These are phyloP conservation scores for Aspergillus sp. DNA, from an alignment of 2,329 filamentous ascomycete genomes.

Conservation along the genomic window DNA sequence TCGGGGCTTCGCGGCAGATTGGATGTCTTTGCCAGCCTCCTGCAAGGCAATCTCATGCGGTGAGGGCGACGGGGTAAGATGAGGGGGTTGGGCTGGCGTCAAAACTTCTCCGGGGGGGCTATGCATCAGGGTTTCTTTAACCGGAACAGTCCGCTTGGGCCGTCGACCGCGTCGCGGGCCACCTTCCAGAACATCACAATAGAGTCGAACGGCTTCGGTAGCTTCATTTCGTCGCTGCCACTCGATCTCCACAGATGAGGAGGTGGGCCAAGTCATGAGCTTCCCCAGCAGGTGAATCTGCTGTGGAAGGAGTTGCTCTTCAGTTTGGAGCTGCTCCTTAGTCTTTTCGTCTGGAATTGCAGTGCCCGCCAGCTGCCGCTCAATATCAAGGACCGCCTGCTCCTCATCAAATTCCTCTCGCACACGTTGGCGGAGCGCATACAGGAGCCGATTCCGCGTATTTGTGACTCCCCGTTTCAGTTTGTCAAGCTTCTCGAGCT, in stretches of 20 bases:
- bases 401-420: constrained; percentile 4
- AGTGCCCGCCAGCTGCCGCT: background rate
- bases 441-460: background rate
- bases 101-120: background rate
- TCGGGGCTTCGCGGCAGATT: constrained; percentile 1
- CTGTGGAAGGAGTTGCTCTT: constrained; percentile 1
- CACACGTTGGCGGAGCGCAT: background rate
- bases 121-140: background rate
- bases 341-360: background rate
- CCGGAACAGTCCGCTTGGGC: background rate
- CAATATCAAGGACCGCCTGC: constrained; percentile 1
- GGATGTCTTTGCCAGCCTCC: background rate
- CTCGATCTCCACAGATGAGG: background rate
- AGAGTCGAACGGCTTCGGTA: background rate
- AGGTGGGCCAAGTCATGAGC: background rate
- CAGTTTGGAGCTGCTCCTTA: background rate
- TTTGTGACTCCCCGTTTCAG: background rate
- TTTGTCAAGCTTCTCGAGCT: constrained; percentile 1
- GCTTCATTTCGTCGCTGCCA: constrained; percentile 2
- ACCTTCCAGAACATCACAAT: background rate
- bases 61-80: background rate
- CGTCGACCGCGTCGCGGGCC: background rate
- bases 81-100: background rate
- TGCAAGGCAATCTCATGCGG: background rate
- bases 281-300: constrained; percentile 1